Base-by-base conservation (phyloP, 2,329 filamentous ascomycete genomes). In the Xylaria arbuscula region DNA sequence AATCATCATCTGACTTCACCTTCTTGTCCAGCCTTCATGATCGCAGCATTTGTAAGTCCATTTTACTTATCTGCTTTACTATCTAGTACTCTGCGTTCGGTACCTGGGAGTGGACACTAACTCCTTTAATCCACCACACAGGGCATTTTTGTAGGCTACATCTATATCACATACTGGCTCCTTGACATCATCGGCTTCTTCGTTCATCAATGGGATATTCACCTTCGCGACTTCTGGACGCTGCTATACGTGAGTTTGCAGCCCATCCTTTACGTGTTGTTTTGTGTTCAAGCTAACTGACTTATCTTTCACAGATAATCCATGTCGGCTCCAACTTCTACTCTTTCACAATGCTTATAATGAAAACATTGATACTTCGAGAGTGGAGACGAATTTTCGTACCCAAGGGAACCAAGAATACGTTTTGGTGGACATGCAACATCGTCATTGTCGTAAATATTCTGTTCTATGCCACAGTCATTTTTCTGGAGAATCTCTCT, bases 131-230 rank as follows among this genome's bases (percentile, higher is more conserved):
- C n/a, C n/a, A n/a, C n/a, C n/a, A n/a, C n/a, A n/a, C 7, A 48
- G 45, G 45, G 45, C 3, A 8, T 22, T 4, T 57, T 24, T 57
- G 36, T 57, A 13, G 54, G 54, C 3, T 57, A 42, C 22, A 22
- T 22, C 28, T 57, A 57, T 13, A 24, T 6, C 11, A 24, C 28
- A 13, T 57, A 42, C 10, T 11, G 54, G 3, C 3, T 22, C 13
- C 9, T 28, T 13, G 6, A 2, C n/a, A 11, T 19, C 8, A 6
- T 28, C 28, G 54, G 54, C 3, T 22, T 24, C n/a, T 57, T 57
- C 45, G 54, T 57, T 2, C 34, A 57, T 22, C 54, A 57, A n/a
- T 57, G 54, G 54, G 19, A 57, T 42, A 11, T 57, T 7, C 5
- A 9, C 19, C 17, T 57, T 13, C 9, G 22, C 8, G 54, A 57